Evolutionary conservation across 2,329 filamentous ascomycete genomes (phyloP), one percentile per base, ranked within the genome.

Genomic region (Fusarium compactum): DNA sequence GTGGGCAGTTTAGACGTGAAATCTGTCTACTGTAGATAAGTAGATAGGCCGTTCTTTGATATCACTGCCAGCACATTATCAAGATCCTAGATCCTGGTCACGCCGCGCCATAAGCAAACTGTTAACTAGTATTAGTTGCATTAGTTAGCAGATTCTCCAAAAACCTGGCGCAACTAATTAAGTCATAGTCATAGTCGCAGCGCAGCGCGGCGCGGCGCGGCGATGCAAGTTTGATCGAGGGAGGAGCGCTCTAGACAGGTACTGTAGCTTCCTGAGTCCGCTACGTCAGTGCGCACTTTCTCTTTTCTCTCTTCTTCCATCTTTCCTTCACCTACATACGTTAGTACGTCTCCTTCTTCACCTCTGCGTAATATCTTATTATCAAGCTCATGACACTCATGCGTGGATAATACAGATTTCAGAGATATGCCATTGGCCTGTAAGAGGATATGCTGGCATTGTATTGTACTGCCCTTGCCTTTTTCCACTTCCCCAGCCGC

Each of bases 391-490:
- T 52, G 27, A 25, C 24, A 52, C 57, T 22, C 52, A 62, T 46
- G 44, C 53, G 64, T 51, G 60, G 52, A 65, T 62, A 66, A 32
- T 44, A 34, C 68, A 51, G 58, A 44, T 27, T 16, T 54, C 51
- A 46, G 41, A 68, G 63, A 64, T 46, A 62, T 64, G 68, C 71
- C 71, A 66, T 70, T 73, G 70, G 68, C 70, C 57, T 62, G 58
- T 46, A 60, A 69, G 63, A 61, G 69, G 71, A 64, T 64, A 74
- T 70, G 71, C 59, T 73, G 65, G 63, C 58, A 46, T 65, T 52
- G 60, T 43, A 46, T 65, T 47, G 63, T 45, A 58, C 60, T 62
- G 61, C 71, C 67, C 60, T 65, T 63, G 64, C 62, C 56, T 62
- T 44, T 47, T 62, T 67, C 38, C 15, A 25, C 38, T 40, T 69